Base-by-base conservation (phyloP, 805 yeast genomes). In the Lipomyces oligophaga region DNA sequence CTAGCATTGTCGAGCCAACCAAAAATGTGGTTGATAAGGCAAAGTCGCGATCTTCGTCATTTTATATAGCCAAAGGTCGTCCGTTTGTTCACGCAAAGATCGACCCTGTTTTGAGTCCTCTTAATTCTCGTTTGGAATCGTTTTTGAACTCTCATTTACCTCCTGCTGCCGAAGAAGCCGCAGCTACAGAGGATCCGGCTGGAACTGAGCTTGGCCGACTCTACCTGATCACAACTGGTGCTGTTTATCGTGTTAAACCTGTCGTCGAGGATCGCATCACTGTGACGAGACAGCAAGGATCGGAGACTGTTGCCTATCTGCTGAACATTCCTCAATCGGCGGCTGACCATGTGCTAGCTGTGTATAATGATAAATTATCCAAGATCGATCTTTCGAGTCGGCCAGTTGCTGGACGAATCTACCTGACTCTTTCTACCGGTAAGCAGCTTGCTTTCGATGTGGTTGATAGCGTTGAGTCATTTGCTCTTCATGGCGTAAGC, bases 41-140 rank as follows among this genome's bases (percentile, higher is more conserved):
- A 53, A 70, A 69, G 41, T 66, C 66, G 43, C 75, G 78, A 60
- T 74, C 78, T 59, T 67, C 73, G 38, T 70, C 76, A 26, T 59
- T 78, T 33, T 74, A 75, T 61, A 79, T 80, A 59, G 71, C 77
- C 5, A 68, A 78, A 25, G 86, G 86, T 20, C 78, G 77, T 59
- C 83, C 85, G 33, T 61, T 80, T 41, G 55, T 83, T 31, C 72
- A 86, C 55, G 71, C 81, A n/a, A 73, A 76, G 20, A 59, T 81
- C 19, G 87, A 82, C 63, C 81, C 85, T 3, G 28, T 81, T 10
- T 67, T 83, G 38, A 71, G 69, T 30, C 89, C 93, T 24, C 36
- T 81, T 36, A 86, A 83, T 66, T 65, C 71, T 28, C 66, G 71
- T 27, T 63, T 83, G 41, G 80, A 74, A 51, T 62, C 68, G 1